phyloP scores from a whole-genome alignment of 2,329 filamentous ascomycete species.

The Endocalyx cinctus region DNA sequence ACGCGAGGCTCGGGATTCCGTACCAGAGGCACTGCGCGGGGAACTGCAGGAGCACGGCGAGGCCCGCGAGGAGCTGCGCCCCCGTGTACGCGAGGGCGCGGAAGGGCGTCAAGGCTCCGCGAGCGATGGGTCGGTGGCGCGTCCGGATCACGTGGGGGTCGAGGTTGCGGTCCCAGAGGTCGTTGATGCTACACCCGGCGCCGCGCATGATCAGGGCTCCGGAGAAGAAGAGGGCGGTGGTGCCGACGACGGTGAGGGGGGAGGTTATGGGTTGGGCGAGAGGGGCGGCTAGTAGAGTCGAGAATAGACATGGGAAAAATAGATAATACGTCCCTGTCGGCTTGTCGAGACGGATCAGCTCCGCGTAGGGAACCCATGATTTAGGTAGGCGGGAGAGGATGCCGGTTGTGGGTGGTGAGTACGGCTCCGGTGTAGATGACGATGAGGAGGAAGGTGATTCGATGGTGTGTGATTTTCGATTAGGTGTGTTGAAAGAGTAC shows the following conservation, averaged over 20 bases:
- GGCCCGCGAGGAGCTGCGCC: slow-evolving; percentile 65
- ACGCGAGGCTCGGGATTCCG: slow-evolving; percentile 66
- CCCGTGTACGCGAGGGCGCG: slow-evolving; percentile 72
- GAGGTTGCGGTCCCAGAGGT: slow-evolving; percentile 84
- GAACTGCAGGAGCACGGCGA: slow-evolving; percentile 72
- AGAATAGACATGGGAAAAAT: slow-evolving; percentile 81
- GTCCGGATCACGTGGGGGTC: slow-evolving; percentile 77
- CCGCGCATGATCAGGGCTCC: slow-evolving; percentile 83
- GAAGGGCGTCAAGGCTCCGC: slow-evolving; percentile 68
- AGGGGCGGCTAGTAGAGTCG: slow-evolving; percentile 73
- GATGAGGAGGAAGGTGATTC: slow-evolving; percentile 14
- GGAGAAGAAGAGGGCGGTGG: slow-evolving; percentile 64
- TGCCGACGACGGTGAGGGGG: slow-evolving; percentile 58
- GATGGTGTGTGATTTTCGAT: slow-evolving; percentile 18
- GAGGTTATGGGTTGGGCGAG: slow-evolving; percentile 57
- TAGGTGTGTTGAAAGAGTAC: slow-evolving; percentile 1
- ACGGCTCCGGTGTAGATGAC: slow-evolving; percentile 32
- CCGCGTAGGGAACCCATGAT: slow-evolving; percentile 74
- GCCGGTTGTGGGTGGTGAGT: slow-evolving; percentile 66
- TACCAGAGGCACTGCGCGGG: slow-evolving; percentile 71
- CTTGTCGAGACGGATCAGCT: slow-evolving; percentile 77
- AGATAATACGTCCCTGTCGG: slow-evolving; percentile 80
- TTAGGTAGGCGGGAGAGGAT: slow-evolving; percentile 64
- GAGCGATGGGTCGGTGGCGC: slow-evolving; percentile 72
- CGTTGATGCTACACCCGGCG: slow-evolving; percentile 84